These are phyloP conservation scores for Odontarrhena argentea DNA, from an alignment of 345 rosid species.

Conservation along the genomic window DNA sequence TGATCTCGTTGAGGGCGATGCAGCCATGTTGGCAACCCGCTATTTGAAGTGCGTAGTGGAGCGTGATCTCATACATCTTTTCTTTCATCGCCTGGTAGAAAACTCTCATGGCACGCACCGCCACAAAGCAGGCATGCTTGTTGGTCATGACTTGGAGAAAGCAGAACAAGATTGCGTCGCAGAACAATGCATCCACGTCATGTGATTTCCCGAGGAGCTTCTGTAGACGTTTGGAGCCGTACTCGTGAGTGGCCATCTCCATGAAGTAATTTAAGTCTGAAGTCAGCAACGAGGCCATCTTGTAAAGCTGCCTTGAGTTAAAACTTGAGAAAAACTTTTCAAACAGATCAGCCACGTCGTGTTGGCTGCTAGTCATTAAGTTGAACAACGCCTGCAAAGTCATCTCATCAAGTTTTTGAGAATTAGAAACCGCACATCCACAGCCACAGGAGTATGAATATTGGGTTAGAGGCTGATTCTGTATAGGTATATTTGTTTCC, in stretches of 20 bases:
- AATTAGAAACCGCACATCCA: background rate
- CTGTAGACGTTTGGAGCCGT: slow-evolving; percentile 23
- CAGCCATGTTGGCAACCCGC: slow-evolving; percentile 22
- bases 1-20: slow-evolving; percentile 18
- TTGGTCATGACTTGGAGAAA: slow-evolving; percentile 17
- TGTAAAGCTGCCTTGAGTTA: background rate
- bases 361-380: slow-evolving; percentile 18
- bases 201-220: slow-evolving; percentile 11
- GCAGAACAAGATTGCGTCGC: background rate
- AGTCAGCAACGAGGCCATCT: slow-evolving; percentile 9
- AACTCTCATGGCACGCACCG: background rate
- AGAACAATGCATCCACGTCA: slow-evolving; percentile 9
- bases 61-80: background rate
- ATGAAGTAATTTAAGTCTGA: slow-evolving; percentile 9
- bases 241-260: background rate
- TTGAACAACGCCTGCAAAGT: background rate
- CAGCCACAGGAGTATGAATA: background rate
- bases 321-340: background rate
- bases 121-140: slow-evolving; percentile 12
- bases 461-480: background rate
- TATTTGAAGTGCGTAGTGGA: background rate
- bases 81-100: background rate
- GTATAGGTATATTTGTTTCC: background rate
- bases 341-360: background rate
- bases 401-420: background rate